phyloP scores from a whole-genome alignment of 2,329 filamentous ascomycete species.

The Aspergillus arachidicola region DNA sequence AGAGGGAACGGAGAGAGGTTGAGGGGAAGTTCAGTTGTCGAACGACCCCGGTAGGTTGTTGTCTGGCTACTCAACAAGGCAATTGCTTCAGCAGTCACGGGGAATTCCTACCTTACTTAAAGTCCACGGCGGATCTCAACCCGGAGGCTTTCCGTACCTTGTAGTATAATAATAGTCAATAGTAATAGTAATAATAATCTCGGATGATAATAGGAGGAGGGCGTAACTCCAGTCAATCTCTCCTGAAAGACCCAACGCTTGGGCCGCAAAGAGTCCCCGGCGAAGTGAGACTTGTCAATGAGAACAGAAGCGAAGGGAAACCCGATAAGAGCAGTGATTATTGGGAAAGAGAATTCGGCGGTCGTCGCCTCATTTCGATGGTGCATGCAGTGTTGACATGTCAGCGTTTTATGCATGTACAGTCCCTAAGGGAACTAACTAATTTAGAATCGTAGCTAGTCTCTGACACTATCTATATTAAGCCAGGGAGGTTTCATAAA shows the following conservation, averaged over 20 bases:
- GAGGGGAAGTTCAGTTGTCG: background rate
- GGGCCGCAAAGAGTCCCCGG: constrained; percentile 2
- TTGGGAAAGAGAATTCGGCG: background rate
- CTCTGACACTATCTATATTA: constrained; percentile 2
- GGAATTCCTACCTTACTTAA: background rate
- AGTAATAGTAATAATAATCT: background rate
- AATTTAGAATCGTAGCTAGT: constrained; percentile 3
- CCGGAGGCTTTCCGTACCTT: background rate
- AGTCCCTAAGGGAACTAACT: background rate
- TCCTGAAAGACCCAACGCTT: background rate
- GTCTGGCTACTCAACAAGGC: background rate
- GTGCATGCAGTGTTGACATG: constrained; percentile 3
- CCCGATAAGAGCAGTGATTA: background rate
- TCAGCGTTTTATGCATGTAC: constrained; percentile 4
- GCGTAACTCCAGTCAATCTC: background rate
- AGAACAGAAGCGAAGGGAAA: background rate
- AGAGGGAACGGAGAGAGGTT: background rate
- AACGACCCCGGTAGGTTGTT: background rate
- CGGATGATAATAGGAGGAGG: background rate
- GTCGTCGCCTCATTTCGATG: background rate
- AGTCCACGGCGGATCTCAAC: background rate
- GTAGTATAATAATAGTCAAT: background rate
- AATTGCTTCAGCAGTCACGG: constrained; percentile 2
- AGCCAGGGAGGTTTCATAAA: background rate
- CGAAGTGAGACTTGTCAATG: background rate